Evolutionary conservation across 768 basidiomycete species (phyloP).

Genomic region (Pulveroboletus sp.): DNA sequence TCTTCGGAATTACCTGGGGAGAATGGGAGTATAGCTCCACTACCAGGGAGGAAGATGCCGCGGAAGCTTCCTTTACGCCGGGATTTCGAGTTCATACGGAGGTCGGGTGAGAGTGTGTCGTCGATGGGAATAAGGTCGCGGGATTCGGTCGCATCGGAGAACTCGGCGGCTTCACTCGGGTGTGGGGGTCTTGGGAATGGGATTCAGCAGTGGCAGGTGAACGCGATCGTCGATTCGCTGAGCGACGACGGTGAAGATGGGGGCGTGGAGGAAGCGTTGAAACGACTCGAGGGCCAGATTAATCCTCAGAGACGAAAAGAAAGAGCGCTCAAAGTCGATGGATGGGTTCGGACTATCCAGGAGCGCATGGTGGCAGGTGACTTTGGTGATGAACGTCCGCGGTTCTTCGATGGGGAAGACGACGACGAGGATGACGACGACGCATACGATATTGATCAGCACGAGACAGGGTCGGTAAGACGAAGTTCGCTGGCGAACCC

Average conservation of each 20-base stretch:
- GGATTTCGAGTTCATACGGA: constrained; percentile 75
- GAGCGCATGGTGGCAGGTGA: constrained; percentile 61
- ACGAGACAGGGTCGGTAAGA: constrained; percentile 27
- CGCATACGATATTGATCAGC: constrained; percentile 28
- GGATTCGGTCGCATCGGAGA: constrained; percentile 52
- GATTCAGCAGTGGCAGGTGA: constrained; percentile 81
- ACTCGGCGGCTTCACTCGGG: constrained; percentile 32
- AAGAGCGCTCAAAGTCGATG: constrained; percentile 73
- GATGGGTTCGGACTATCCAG: constrained; percentile 73
- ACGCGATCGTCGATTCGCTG: constrained; percentile 67
- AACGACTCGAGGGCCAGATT: constrained; percentile 80
- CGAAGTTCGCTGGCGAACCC: constrained; percentile 3
- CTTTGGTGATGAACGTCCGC: constrained; percentile 57
- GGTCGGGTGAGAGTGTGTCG: constrained; percentile 67
- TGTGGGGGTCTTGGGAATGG: constrained; percentile 35
- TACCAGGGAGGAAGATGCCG: constrained; percentile 49
- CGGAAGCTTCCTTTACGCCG: constrained; percentile 68
- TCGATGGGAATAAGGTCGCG: constrained; percentile 72
- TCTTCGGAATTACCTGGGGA: constrained; percentile 51
- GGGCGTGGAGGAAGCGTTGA: constrained; percentile 78
- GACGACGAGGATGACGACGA: constrained; percentile 32
- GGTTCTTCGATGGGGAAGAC: constrained; percentile 48
- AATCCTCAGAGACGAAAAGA: constrained; percentile 66
- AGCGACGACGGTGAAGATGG: constrained; percentile 73
- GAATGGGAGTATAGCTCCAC: constrained; percentile 32